These are phyloP conservation scores for Phytophthora crassamura DNA, from an alignment of 352 stramenopile species.

Conservation along the genomic window DNA sequence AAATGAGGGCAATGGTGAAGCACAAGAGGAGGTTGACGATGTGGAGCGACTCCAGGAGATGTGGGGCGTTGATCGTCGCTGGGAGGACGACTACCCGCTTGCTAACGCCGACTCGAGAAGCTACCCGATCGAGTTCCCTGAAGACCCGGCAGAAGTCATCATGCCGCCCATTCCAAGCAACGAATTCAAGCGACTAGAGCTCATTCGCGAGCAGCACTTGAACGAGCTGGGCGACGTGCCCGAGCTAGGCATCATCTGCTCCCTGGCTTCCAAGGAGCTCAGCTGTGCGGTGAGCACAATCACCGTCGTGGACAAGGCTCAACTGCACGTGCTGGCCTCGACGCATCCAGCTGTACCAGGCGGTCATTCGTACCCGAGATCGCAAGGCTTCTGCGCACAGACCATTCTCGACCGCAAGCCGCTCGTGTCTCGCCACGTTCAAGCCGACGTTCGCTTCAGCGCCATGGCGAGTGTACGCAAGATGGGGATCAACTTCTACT, in stretches of 20 bases:
- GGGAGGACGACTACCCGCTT: constrained; percentile 48
- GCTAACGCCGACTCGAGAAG: constrained; percentile 53
- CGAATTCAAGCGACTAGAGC: constrained; percentile 54
- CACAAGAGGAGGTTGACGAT: constrained; percentile 16
- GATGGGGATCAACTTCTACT: constrained; percentile 74
- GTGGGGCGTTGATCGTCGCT: constrained; percentile 23
- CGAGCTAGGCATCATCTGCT: constrained; percentile 77
- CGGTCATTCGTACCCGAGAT: constrained; percentile 52
- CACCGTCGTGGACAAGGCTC: constrained; percentile 64
- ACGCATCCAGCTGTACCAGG: constrained; percentile 30
- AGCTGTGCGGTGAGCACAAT: constrained; percentile 62
- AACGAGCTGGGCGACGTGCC: constrained; percentile 57
- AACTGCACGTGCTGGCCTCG: constrained; percentile 57
- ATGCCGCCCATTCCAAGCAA: constrained; percentile 45
- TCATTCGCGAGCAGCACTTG: constrained; percentile 54
- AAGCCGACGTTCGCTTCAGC: constrained; percentile 75
- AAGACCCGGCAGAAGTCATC: constrained; percentile 37
- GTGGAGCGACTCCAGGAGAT: constrained; percentile 27
- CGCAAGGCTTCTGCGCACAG: constrained; percentile 71
- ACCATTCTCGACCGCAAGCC: constrained; percentile 66
- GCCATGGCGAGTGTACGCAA: constrained; percentile 47
- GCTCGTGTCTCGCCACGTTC: constrained; percentile 64
- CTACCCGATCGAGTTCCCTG: constrained; percentile 51
- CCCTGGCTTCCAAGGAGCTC: constrained; percentile 60
- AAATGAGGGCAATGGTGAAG: constrained; percentile 8